Evolutionary conservation across 768 basidiomycete species (phyloP).

Genomic region (Galerina sulciceps): DNA sequence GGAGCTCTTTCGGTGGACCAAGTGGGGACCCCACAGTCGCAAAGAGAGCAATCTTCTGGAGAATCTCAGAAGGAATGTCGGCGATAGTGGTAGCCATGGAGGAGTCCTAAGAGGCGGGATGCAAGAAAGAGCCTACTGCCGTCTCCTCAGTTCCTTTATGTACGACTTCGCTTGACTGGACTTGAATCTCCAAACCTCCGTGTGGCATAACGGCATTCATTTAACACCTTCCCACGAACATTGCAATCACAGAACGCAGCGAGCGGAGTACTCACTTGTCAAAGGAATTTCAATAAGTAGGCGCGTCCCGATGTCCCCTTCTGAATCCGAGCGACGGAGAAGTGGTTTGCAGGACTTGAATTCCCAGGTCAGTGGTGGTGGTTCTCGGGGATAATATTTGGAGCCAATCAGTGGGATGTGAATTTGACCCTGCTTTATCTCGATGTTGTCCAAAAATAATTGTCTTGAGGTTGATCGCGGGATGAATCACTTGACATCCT

Average conservation of each 20-base stretch:
- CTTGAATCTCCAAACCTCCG: conserved; percentile 15
- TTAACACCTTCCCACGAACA: conserved; percentile 22
- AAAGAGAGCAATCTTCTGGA: conserved; percentile 39
- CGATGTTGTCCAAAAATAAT: conserved; percentile 18
- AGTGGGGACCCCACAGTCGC: conserved; percentile 30
- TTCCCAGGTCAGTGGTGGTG: conserved; percentile 1
- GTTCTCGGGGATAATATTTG: conserved; percentile 14
- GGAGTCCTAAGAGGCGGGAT: not conserved
- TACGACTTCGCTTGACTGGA: conserved; percentile 12
- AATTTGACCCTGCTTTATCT: conserved; percentile 10
- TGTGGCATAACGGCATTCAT: conserved; percentile 28
- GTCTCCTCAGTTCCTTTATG: conserved; percentile 9
- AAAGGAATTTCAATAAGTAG: conserved; percentile 7
- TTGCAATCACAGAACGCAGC: conserved; percentile 12
- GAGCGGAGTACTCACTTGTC: conserved; percentile 18
- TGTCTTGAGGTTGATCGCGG: conserved; percentile 10
- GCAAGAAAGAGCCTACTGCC: conserved; percentile 1
- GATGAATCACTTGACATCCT: conserved; percentile 9
- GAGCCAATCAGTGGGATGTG: conserved; percentile 23
- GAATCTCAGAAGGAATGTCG: conserved; percentile 33
- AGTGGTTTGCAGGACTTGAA: conserved; percentile 2
- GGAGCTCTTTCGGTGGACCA: conserved; percentile 37
- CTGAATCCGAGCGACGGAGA: conserved; percentile 8
- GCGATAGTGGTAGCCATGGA: conserved; percentile 37
- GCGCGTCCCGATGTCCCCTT: conserved; percentile 9